Evolutionary conservation across 306 rosid genomes (phyloP), one percentile per base, ranked within the genome.

Genomic region (Sechiopsis laciniata): DNA sequence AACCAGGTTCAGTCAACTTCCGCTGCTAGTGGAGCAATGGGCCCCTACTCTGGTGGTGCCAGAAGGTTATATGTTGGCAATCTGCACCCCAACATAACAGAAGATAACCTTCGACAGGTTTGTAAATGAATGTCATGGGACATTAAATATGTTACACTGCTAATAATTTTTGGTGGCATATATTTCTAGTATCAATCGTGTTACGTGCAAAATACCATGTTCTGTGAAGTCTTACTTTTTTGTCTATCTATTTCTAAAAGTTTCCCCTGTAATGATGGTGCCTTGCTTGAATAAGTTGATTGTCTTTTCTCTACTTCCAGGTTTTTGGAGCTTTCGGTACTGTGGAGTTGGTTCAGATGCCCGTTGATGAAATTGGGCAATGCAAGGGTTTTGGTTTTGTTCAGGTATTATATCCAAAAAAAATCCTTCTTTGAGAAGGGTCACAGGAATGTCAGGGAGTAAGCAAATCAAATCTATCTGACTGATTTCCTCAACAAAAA

Each of bases 371-470:
- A 80, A 81, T 80, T 78, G 96, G 96, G 74, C 83, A 82, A 24
- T 89, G 92, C 89, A 94, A 94, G 83, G 99, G 99, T 74, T 94
- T 89, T 83, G 97, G 99, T 76, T 94, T 94, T 85, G 92, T 94
- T 58, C 99, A 94, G 97, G 99, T 90, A 74, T 37, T 14, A 51
- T 50, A 51, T 71, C 50, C 32, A 71, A 46, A 11, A 15, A 13
- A 32, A 32, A 2, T 2, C 6, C 8, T 37, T 67, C 13, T 68
- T 46, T 21, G 73, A 21, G 52, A 45, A 7, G 40, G 26, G 29
- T 32, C n/a, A 19, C 57, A 10, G 11, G 35, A 48, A 45, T 7
- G 4, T 32, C 52, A 14, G 14, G 55, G 35, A 8, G 10, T 71
- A 77, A 35, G 71, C 77, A 82, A 75, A 84, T 62, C 63, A 68